phyloP scores from a whole-genome alignment of 2,329 filamentous ascomycete species.

The Fusarium haematococcum region DNA sequence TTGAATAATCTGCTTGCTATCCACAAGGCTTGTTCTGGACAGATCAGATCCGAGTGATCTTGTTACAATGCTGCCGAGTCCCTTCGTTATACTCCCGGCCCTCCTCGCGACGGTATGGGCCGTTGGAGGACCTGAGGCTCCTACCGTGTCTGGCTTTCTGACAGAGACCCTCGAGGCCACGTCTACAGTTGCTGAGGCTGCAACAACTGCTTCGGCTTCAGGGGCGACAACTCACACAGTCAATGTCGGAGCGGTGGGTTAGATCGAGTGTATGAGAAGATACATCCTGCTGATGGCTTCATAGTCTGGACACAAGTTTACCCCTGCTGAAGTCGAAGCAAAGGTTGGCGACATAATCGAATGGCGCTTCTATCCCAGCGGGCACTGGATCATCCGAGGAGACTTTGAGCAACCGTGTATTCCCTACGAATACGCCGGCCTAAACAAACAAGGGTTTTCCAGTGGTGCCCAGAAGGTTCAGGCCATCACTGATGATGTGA shows the following conservation, averaged over 20 bases:
- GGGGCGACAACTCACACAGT: slow-evolving; percentile 41
- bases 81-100: slow-evolving; percentile 28
- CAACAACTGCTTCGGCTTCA: slow-evolving; percentile 28
- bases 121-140: slow-evolving; percentile 9
- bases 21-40: slow-evolving; percentile 12
- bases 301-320: slow-evolving; percentile 48
- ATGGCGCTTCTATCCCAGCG: slow-evolving; percentile 72
- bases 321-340: slow-evolving; percentile 46
- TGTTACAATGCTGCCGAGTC: slow-evolving; percentile 36
- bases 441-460: slow-evolving; percentile 64
- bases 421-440: slow-evolving; percentile 66
- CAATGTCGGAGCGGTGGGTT: slow-evolving; percentile 42
- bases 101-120: slow-evolving; percentile 33
- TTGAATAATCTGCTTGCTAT: slow-evolving; percentile 18
- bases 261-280: neutral
- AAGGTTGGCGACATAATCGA: slow-evolving; percentile 62
- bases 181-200: slow-evolving; percentile 26
- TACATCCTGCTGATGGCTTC: slow-evolving; percentile 5
- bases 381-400: slow-evolving; percentile 73
- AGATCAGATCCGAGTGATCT: slow-evolving; percentile 9
- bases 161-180: slow-evolving; percentile 22
- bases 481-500: slow-evolving; percentile 59
- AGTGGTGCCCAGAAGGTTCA: slow-evolving; percentile 62
- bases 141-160: neutral
- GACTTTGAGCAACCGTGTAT: slow-evolving; percentile 72